These are phyloP conservation scores for Tagetes patula DNA, from an alignment of 129 eudicot genomes.

Conservation along the genomic window DNA sequence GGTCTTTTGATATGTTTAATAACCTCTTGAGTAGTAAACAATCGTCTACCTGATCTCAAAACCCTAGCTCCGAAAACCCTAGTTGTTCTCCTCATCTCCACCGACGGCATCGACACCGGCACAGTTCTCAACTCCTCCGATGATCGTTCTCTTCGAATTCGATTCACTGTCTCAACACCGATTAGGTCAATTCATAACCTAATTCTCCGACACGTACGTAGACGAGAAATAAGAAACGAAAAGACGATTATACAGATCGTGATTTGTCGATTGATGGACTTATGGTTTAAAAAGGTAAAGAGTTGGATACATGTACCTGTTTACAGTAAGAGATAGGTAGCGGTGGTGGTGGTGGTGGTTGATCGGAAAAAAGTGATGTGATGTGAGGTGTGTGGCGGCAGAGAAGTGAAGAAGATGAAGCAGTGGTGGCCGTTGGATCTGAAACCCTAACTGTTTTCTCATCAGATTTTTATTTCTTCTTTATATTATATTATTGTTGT, in stretches of 20 bases:
- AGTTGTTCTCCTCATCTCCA: slow-evolving; percentile 70
- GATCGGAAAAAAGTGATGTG: slow-evolving; percentile 23
- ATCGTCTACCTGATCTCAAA: slow-evolving; percentile 72
- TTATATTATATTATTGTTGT: neutral
- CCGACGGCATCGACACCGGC: slow-evolving; percentile 48
- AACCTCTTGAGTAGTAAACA: slow-evolving; percentile 44
- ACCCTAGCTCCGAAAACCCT: slow-evolving; percentile 82
- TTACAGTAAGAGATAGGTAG: neutral
- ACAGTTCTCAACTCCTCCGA: slow-evolving; percentile 8
- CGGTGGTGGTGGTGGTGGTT: neutral
- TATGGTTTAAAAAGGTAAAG: slow-evolving; percentile 5
- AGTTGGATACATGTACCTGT: neutral
- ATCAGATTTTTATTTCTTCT: neutral
- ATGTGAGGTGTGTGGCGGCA: slow-evolving; percentile 32
- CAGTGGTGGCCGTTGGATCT: slow-evolving; percentile 40
- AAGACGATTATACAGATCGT: slow-evolving; percentile 13
- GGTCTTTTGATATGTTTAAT: slow-evolving; percentile 29
- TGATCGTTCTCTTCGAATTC: neutral
- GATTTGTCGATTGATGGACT: neutral
- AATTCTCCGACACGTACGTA: neutral
- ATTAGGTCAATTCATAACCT: slow-evolving; percentile 18
- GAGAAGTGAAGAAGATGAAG: slow-evolving; percentile 32
- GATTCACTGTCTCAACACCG: neutral
- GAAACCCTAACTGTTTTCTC: slow-evolving; percentile 32
- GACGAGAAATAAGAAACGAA: neutral